Evolutionary conservation across 202 grass and related monocot genomes (phyloP), one percentile per base, ranked within the genome.

Genomic region (Sporobolus alterniflorus): DNA sequence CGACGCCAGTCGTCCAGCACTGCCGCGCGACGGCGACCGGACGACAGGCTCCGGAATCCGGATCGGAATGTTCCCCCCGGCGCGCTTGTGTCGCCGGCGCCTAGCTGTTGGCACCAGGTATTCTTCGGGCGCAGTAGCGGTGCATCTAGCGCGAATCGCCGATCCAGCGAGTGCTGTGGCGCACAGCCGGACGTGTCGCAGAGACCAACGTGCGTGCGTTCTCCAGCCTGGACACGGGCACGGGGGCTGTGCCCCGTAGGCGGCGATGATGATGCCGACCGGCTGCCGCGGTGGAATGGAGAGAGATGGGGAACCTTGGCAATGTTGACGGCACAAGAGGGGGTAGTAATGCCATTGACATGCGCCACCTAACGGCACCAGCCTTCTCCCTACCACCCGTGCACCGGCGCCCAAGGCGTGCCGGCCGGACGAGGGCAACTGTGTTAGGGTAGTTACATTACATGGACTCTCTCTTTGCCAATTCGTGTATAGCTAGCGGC

Each of bases 1-100:
- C 68, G 15, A 24, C 46, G 17, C 4, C 47, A 73, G 31, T 54
- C 7, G 10, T n/a, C n/a, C n/a, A 16, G 49, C 20, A 3, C 52
- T 81, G 82, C 75, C 51, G 52, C 76, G 24, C 40, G 82, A 88
- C 17, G 80, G 86, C 46, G 79, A 78, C 11, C 32, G 26, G 28
- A 42, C 79, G 66, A 40, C 47, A 60, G 60, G 18, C 28, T 25
- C 50, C 39, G 6, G 41, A 39, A 65, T 79, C 21, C 56, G 30
- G 76, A 89, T 84, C 70, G 82, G 86, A 84, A 88, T 88, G 86
- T 80, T 56, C 31, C 77, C 82, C n/a, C n/a, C 20, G 17, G 39
- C 50, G 47, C 46, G 25, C 6, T 21, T 24, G 36, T n/a, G 78
- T 57, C 25, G 6, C 17, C 17, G 46, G 43, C 69, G 70, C 29